A percentile compares a stretch with the other conserved stretches of the same genome.
These are phyloP conservation scores for Exutisphaerella laricina DNA, from an alignment of 2,329 filamentous ascomycete genomes.

Conservation along the genomic window DNA sequence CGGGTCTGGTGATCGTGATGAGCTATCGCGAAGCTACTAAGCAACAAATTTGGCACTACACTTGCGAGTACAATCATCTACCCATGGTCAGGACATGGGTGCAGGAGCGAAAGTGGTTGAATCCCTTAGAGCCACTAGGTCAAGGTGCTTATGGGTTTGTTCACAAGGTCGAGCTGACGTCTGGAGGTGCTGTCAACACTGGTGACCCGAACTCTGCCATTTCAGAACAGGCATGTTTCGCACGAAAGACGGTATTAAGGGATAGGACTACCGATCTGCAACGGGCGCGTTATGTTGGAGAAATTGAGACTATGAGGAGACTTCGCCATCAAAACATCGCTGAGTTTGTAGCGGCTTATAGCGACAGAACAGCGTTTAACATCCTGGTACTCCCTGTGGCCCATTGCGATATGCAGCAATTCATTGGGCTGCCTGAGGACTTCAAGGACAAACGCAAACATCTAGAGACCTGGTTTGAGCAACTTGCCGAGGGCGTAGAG, in stretches of 20 bases:
- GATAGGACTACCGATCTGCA: neutral
- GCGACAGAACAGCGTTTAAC: constrained; percentile 34
- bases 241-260: constrained; percentile 6
- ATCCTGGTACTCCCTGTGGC: constrained; percentile 12
- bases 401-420: constrained; percentile 8
- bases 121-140: constrained; percentile 7
- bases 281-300: constrained; percentile 1
- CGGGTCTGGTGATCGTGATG: constrained; percentile 9
- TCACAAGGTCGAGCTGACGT: constrained; percentile 6
- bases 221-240: constrained; percentile 6
- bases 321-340: constrained; percentile 42
- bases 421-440: constrained; percentile 1
- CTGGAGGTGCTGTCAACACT: neutral
- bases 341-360: constrained; percentile 80
- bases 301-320: constrained; percentile 11
- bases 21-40: neutral
- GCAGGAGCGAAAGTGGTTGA: neutral
- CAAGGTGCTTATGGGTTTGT: constrained; percentile 10
- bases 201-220: too few relatives aligned
- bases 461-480: constrained; percentile 7
- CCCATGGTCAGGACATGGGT: constrained; percentile 4
- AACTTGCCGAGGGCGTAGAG: constrained; percentile 6
- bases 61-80: constrained; percentile 6
- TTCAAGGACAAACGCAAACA: neutral
- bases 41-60: constrained; percentile 7